These are phyloP conservation scores for Mycena sp. DNA, from an alignment of 1,284 basidiomycete genomes.

Conservation along the genomic window DNA sequence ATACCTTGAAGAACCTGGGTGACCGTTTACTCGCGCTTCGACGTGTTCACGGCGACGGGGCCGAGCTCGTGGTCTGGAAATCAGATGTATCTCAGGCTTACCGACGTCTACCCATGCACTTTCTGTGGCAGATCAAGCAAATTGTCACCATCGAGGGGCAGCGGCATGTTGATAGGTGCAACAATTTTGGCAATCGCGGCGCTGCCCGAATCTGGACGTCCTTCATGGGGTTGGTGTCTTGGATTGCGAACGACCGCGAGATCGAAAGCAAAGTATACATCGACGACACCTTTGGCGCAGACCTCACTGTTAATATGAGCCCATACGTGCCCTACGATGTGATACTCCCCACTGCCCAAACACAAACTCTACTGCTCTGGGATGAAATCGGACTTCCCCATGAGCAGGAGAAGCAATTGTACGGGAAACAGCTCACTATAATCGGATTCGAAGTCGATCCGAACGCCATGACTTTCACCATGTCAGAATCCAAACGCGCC, in stretches of 20 bases:
- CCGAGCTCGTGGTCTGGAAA: constrained; percentile 43
- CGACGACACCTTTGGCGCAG: constrained; percentile 47
- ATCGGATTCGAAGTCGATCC: constrained; percentile 49
- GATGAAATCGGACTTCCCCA: constrained; percentile 52
- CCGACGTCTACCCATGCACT: constrained; percentile 46
- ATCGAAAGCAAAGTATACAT: constrained; percentile 33
- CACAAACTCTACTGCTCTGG: constrained; percentile 46
- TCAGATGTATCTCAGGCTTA: constrained; percentile 52
- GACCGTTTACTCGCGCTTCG: constrained; percentile 26
- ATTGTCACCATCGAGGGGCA: constrained; percentile 40
- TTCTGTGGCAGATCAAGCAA: constrained; percentile 56
- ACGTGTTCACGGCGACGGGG: background rate
- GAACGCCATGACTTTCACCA: constrained; percentile 40
- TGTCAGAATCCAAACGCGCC: constrained; percentile 30
- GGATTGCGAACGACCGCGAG: constrained; percentile 40
- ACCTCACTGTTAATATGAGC: constrained; percentile 24
- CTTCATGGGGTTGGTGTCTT: constrained; percentile 45
- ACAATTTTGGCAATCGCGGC: constrained; percentile 43
- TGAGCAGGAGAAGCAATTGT: constrained; percentile 49
- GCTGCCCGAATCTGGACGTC: constrained; percentile 41
- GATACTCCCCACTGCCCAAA: constrained; percentile 43
- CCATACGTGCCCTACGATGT: constrained; percentile 44
- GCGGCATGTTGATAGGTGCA: constrained; percentile 41
- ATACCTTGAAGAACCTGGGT: constrained; percentile 40
- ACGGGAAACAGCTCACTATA: constrained; percentile 40